Conservation (phyloP, 352 stramenopile species). For the Achlya hypogyna region DNA sequence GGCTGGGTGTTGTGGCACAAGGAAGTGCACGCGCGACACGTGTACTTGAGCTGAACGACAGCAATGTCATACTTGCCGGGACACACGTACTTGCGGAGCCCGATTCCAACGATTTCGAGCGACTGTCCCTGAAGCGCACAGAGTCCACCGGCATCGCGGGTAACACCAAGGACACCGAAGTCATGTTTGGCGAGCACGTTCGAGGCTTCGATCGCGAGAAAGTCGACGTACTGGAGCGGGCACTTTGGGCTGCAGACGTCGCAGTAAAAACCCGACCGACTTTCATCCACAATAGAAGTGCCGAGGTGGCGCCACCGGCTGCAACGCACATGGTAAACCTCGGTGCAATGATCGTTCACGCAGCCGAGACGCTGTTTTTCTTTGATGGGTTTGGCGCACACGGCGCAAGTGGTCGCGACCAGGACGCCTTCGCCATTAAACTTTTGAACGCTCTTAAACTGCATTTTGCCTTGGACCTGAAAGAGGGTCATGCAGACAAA, state of each 20-base stretch:
- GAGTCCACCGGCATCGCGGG: background rate
- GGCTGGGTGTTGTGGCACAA: background rate
- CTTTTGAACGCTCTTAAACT: slow-evolving; percentile 33
- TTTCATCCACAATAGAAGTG: slow-evolving; percentile 21
- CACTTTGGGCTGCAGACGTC: slow-evolving; percentile 28
- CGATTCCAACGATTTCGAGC: slow-evolving; percentile 36
- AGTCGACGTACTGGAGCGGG: slow-evolving; percentile 43
- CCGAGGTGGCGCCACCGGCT: slow-evolving; percentile 47
- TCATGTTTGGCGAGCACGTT: slow-evolving; percentile 37
- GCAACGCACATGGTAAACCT: slow-evolving; percentile 55
- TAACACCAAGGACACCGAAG: slow-evolving; percentile 33
- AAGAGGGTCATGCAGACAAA: background rate
- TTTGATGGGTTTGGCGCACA: slow-evolving; percentile 34
- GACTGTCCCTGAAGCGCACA: slow-evolving; percentile 30
- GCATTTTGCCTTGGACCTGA: background rate
- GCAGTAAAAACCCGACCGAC: slow-evolving; percentile 35
- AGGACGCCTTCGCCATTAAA: slow-evolving; percentile 52
- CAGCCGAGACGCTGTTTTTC: slow-evolving; percentile 31
- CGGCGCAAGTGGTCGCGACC: slow-evolving; percentile 36
- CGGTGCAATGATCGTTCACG: slow-evolving; percentile 36
- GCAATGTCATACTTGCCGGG: background rate
- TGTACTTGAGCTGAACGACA: background rate
- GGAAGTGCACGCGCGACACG: background rate
- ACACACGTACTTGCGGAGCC: slow-evolving; percentile 32
- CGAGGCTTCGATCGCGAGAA: slow-evolving; percentile 34